These are phyloP conservation scores for Phaeosphaeria sp. DNA, from an alignment of 2,329 filamentous ascomycete genomes.

Conservation along the genomic window DNA sequence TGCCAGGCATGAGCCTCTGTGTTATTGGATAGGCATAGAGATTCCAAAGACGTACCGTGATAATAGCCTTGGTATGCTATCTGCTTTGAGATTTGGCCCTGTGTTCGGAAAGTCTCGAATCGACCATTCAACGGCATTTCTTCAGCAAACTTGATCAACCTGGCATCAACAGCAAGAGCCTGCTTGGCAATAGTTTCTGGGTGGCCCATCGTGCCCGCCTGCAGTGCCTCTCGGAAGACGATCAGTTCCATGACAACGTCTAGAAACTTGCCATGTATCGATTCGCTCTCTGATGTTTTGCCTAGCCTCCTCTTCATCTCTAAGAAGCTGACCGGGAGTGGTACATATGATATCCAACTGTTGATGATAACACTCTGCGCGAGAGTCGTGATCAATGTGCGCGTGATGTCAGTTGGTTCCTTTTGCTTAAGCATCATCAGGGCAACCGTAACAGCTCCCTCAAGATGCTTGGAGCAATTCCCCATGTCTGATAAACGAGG, in stretches of 20 bases:
- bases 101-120: conserved; percentile 16
- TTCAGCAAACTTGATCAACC: conserved; percentile 17
- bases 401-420: conserved; percentile 15
- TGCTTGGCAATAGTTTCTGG: conserved; percentile 14
- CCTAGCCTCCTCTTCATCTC: conserved; percentile 14
- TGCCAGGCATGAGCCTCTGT: conserved; percentile 14
- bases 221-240: conserved; percentile 20
- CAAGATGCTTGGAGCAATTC: conserved; percentile 34
- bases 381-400: conserved; percentile 21
- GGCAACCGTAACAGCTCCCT: conserved; percentile 35
- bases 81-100: conserved; percentile 4
- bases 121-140: conserved; percentile 19
- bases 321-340: conserved; percentile 22
- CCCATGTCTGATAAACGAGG: conserved; percentile 21
- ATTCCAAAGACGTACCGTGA: conserved; percentile 14
- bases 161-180: conserved; percentile 21
- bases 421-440: conserved; percentile 23
- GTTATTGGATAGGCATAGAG: no score
- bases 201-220: neutral
- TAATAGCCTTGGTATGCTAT: conserved; percentile 28
- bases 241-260: conserved; percentile 25
- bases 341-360: conserved; percentile 31
- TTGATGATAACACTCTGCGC: conserved; percentile 33
- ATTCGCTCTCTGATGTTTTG: conserved; percentile 3
- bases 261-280: conserved; percentile 21